phyloP scores from a whole-genome alignment of 805 yeast genomes.

The Nakazawaea siamensis region DNA sequence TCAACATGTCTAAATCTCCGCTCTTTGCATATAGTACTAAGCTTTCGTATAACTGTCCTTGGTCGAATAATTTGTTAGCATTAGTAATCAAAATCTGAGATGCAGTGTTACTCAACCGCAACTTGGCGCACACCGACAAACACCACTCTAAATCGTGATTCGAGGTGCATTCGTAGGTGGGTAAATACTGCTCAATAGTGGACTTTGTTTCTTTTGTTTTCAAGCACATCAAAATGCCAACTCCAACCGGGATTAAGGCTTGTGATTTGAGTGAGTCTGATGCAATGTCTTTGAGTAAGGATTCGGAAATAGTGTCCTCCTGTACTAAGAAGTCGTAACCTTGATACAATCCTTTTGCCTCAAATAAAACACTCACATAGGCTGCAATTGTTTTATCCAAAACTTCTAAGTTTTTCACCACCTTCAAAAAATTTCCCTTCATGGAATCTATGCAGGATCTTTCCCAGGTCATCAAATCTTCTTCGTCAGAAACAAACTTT shows the following conservation, averaged over 20 bases:
- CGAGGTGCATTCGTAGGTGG: constrained; percentile 50
- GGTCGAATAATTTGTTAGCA: constrained; percentile 39
- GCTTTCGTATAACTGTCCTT: constrained; percentile 55
- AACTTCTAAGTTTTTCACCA: constrained; percentile 49
- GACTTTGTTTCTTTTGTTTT: constrained; percentile 33
- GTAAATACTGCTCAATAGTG: constrained; percentile 49
- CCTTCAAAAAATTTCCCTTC: constrained; percentile 46
- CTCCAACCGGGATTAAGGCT: constrained; percentile 55
- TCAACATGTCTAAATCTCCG: constrained; percentile 42
- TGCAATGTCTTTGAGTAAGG: constrained; percentile 47
- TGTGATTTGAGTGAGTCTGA: constrained; percentile 44
- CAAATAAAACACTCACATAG: constrained; percentile 50
- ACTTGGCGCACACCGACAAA: constrained; percentile 60
- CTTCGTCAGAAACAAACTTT: constrained; percentile 25
- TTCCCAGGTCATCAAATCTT: constrained; percentile 35
- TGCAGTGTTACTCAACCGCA: constrained; percentile 52
- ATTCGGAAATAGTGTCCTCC: constrained; percentile 33
- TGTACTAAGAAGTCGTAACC: constrained; percentile 20
- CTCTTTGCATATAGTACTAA: constrained; percentile 57
- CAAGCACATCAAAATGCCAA: constrained; percentile 49
- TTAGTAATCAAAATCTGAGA: constrained; percentile 41
- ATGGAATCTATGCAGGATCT: constrained; percentile 46
- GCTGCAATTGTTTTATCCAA: constrained; percentile 60
- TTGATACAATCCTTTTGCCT: constrained; percentile 52
- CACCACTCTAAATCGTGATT: constrained; percentile 81